These are phyloP conservation scores for Suhomyces pyralidae DNA, from an alignment of 805 yeast species.

Conservation along the genomic window DNA sequence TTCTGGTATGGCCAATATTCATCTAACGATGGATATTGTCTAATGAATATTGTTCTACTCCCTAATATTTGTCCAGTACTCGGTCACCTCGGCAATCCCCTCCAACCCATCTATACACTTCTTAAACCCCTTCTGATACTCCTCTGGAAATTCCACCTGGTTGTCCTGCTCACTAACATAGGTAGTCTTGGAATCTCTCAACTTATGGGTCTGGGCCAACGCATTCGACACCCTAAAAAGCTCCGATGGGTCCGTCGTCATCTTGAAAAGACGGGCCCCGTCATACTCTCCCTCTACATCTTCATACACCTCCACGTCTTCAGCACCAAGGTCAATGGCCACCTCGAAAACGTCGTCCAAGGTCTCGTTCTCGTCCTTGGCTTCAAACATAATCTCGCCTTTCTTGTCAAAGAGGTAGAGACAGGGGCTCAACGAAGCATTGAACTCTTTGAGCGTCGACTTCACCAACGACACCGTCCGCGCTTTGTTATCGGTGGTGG, in stretches of 20 bases:
- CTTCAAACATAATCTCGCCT: slow-evolving; percentile 65
- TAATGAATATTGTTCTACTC: slow-evolving; percentile 1
- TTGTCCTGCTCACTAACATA: slow-evolving; percentile 64
- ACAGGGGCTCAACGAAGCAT: slow-evolving; percentile 73
- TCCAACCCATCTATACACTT: slow-evolving; percentile 63
- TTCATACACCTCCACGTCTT: slow-evolving; percentile 62
- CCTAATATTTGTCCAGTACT: slow-evolving; percentile 66
- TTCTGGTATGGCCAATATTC: no score
- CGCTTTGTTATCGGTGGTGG: slow-evolving; percentile 83
- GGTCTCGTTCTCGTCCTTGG: slow-evolving; percentile 29
- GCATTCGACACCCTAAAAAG: slow-evolving; percentile 59
- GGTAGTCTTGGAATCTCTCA: slow-evolving; percentile 70
- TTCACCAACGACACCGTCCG: slow-evolving; percentile 76
- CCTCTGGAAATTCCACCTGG: slow-evolving; percentile 53
- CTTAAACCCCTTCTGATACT: slow-evolving; percentile 47
- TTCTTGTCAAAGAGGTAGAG: slow-evolving; percentile 70
- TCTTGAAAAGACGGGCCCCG: slow-evolving; percentile 32
- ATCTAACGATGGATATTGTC: background rate
- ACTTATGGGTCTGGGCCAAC: slow-evolving; percentile 51
- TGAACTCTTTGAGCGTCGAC: slow-evolving; percentile 67
- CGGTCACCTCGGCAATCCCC: slow-evolving; percentile 81
- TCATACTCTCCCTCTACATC: slow-evolving; percentile 42
- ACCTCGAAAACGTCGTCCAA: slow-evolving; percentile 73
- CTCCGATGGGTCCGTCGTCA: slow-evolving; percentile 63
- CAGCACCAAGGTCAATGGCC: slow-evolving; percentile 74